phyloP scores from a whole-genome alignment of 1,284 basidiomycete genomes.

The Cryptococcus sp. region DNA sequence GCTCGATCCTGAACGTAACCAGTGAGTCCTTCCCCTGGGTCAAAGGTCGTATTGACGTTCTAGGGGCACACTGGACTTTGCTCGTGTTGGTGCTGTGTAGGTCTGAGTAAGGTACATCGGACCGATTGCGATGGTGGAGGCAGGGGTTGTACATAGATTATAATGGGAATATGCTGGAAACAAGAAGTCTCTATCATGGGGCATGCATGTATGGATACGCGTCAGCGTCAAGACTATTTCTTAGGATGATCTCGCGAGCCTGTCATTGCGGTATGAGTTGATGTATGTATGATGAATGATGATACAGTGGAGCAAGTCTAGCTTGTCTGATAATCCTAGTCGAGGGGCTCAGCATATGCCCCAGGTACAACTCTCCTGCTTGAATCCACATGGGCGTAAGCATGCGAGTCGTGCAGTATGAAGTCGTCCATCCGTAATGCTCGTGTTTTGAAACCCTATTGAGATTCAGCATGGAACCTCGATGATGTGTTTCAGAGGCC shows the following conservation, averaged over 20 bases:
- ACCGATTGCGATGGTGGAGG: too few relatives aligned
- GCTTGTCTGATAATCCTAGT: slow-evolving; percentile 20
- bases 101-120: too few relatives aligned
- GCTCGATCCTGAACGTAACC: slow-evolving; percentile 37
- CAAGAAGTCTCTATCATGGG: too few relatives aligned
- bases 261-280: not conserved
- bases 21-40: slow-evolving; percentile 15
- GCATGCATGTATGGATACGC: too few relatives aligned
- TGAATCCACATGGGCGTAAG: slow-evolving; percentile 42
- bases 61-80: slow-evolving; percentile 4
- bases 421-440: slow-evolving; percentile 68
- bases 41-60: not conserved
- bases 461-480: not conserved
- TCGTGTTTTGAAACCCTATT: slow-evolving; percentile 68
- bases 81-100: not conserved
- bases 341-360: slow-evolving; percentile 29
- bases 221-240: too few relatives aligned
- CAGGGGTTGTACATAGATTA: too few relatives aligned
- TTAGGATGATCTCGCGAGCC: too few relatives aligned
- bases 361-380: slow-evolving; percentile 19
- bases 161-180: too few relatives aligned
- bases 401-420: slow-evolving; percentile 56
- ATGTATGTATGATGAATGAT: not conserved
- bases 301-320: not conserved
- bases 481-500: not conserved